phyloP scores from a whole-genome alignment of 257 asterid species.

The Penstemon barbatus region DNA sequence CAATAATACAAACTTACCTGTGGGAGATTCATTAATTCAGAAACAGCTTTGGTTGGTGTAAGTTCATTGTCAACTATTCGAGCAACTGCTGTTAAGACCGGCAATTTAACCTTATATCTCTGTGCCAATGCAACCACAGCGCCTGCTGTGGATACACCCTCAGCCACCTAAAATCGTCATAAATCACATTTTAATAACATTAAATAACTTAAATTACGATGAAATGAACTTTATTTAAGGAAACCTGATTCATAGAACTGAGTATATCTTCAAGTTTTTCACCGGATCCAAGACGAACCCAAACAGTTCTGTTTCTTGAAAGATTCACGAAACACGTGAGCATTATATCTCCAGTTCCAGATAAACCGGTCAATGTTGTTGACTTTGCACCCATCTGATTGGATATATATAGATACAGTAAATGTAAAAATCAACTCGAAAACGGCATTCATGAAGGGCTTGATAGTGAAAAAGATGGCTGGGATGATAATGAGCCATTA shows the following conservation, averaged over 20 bases:
- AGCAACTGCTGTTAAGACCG: slow-evolving; percentile 93
- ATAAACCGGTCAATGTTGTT: slow-evolving; percentile 81
- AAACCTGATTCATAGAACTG: slow-evolving; percentile 79
- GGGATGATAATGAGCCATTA: slow-evolving; percentile 95
- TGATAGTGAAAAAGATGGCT: slow-evolving; percentile 68
- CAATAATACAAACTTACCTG: too few relatives aligned
- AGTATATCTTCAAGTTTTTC: slow-evolving; percentile 87
- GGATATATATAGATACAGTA: slow-evolving; percentile 16
- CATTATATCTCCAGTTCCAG: slow-evolving; percentile 94
- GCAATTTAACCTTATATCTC: slow-evolving; percentile 85
- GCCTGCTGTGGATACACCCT: slow-evolving; percentile 90
- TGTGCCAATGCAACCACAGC: slow-evolving; percentile 91
- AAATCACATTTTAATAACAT: slow-evolving; percentile 5
- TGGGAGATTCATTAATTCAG: slow-evolving; percentile 89
- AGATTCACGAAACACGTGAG: slow-evolving; percentile 92
- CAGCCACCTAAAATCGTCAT: slow-evolving; percentile 65
- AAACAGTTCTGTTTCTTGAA: slow-evolving; percentile 91
- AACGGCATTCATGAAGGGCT: slow-evolving; percentile 62
- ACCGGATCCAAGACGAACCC: slow-evolving; percentile 97
- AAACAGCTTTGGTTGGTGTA: slow-evolving; percentile 82
- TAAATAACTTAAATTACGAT: neutral
- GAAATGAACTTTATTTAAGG: neutral
- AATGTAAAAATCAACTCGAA: slow-evolving; percentile 39
- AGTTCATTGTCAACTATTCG: slow-evolving; percentile 82
- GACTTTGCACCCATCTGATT: slow-evolving; percentile 92